Conservation (phyloP, 345 rosid species). For the Salix udensis region DNA sequence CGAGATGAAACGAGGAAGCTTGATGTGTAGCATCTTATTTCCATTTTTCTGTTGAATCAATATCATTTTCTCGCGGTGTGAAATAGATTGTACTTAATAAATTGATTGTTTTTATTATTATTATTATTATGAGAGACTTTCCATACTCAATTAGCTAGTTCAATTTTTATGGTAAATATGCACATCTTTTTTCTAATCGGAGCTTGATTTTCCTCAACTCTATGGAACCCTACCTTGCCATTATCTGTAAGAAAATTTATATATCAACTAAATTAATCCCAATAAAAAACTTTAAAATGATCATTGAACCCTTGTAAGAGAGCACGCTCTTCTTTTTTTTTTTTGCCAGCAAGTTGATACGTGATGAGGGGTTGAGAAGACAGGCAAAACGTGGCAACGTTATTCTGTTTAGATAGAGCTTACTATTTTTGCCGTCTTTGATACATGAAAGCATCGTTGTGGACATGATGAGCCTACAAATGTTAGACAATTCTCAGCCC, state of each 20-base stretch:
- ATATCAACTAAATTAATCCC: too few relatives aligned
- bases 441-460: constrained; percentile 6
- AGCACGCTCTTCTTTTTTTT: neutral
- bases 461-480: constrained; percentile 23
- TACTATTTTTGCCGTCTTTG: neutral
- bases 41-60: too few relatives aligned
- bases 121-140: too few relatives aligned
- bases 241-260: neutral
- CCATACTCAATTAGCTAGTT: neutral
- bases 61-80: too few relatives aligned
- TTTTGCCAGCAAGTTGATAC: neutral
- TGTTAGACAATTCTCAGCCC: constrained; percentile 30
- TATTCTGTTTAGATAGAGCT: neutral
- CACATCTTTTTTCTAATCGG: neutral
- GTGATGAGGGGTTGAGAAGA: neutral
- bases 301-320: neutral
- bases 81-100: too few relatives aligned
- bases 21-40: too few relatives aligned
- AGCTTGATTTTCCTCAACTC: neutral
- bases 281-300: neutral
- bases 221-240: neutral
- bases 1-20: neutral
- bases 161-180: neutral
- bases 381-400: neutral
- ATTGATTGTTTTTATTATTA: too few relatives aligned